A percentile compares a stretch with the other conserved stretches of the same genome.
phyloP scores from a whole-genome alignment of 2,329 filamentous ascomycete genomes.

The Trichoderma guizhouense region DNA sequence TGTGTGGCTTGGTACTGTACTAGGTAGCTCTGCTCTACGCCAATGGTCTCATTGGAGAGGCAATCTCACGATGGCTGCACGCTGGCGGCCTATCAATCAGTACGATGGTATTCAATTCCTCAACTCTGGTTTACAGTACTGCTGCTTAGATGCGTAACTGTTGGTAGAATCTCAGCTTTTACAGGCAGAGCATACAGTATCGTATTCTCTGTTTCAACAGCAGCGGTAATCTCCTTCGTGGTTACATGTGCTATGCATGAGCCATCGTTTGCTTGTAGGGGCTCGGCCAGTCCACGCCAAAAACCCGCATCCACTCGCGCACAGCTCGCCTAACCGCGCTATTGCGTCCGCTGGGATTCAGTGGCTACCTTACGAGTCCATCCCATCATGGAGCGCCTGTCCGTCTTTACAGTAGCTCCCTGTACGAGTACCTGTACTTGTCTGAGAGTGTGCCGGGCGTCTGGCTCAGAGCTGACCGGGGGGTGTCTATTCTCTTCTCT shows the following conservation, averaged over 20 bases:
- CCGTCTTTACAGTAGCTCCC: too few relatives aligned
- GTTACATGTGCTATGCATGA: not conserved
- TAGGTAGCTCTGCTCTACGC: not conserved
- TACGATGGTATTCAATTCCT: not conserved
- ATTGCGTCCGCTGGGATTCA: not conserved
- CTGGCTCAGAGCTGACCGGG: not conserved
- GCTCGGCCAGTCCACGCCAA: constrained; percentile 5
- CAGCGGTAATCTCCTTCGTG: not conserved
- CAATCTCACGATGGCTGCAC: constrained; percentile 3
- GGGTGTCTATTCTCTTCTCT: not conserved
- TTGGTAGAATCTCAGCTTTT: not conserved
- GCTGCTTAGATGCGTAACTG: not conserved
- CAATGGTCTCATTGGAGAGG: not conserved
- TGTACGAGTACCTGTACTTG: not conserved
- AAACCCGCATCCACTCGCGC: not conserved
- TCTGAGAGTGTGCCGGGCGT: not conserved
- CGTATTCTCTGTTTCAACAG: not conserved
- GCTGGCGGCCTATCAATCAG: not conserved
- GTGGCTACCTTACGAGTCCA: not conserved
- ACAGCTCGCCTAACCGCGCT: constrained; percentile 6
- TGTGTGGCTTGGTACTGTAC: too few relatives aligned
- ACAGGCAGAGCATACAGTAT: not conserved
- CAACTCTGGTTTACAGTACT: not conserved
- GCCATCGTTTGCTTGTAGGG: not conserved
- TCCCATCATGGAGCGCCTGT: not conserved